Conservation (phyloP, 371 early-diverging fungal species). For the Mycotypha africana region DNA sequence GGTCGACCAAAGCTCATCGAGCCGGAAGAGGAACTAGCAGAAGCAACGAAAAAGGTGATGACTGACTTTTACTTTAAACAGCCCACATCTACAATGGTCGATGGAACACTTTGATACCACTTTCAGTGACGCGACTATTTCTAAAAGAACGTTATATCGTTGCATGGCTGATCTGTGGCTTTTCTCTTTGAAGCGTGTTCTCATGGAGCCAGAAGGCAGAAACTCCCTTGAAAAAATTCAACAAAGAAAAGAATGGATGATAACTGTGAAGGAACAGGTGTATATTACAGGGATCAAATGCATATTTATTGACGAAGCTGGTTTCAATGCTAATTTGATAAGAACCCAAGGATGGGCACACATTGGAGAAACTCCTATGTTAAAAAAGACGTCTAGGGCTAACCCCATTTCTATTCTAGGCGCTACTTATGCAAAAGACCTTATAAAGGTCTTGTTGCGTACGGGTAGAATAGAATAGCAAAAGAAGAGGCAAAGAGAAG, state of each 20-base stretch:
- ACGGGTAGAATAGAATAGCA: too few relatives aligned
- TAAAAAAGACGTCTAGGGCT: constrained; percentile 3
- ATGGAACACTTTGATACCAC: not conserved
- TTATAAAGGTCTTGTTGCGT: constrained; percentile 3
- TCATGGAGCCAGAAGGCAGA: not conserved
- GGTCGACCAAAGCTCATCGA: constrained; percentile 5
- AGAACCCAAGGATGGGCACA: constrained; percentile 4
- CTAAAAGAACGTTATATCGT: constrained; percentile 3
- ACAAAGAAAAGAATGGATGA: constrained; percentile 2
- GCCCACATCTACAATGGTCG: constrained; percentile 1
- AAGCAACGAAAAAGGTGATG: not conserved
- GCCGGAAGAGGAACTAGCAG: constrained; percentile 2
- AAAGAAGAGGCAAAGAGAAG: too few relatives aligned
- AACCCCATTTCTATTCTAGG: constrained; percentile 4
- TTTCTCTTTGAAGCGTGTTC: not conserved
- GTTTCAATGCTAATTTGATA: constrained; percentile 6
- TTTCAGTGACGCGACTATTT: not conserved
- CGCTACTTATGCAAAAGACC: not conserved
- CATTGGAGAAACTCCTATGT: not conserved
- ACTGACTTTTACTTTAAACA: constrained; percentile 1
- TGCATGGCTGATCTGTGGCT: not conserved
- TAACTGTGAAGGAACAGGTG: constrained; percentile 8
- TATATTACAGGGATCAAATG: constrained; percentile 12
- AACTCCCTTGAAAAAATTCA: constrained; percentile 1
- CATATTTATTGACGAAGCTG: constrained; percentile 11